Evolutionary conservation across 257 asterid species (phyloP).

Genomic region (Scutellaria baicalensis): DNA sequence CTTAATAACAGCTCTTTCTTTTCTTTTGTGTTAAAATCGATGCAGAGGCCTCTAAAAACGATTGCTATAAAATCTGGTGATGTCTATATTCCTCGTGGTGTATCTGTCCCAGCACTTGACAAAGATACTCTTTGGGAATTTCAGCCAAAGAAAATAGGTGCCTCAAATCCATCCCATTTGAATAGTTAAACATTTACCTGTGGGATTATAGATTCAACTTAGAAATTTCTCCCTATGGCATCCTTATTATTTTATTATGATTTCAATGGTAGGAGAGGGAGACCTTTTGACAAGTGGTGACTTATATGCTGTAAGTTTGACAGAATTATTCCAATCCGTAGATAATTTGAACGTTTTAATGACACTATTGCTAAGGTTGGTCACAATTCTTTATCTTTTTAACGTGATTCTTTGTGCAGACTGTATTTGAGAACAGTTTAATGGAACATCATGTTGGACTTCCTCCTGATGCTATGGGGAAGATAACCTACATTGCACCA

Average conservation of each 20-base stretch:
- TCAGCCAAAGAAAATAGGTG: conserved; percentile 88
- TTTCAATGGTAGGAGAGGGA: conserved; percentile 73
- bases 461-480: conserved; percentile 98
- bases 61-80: conserved; percentile 93
- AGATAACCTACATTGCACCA: conserved; percentile 88
- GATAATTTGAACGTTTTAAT: background rate
- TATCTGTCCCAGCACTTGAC: conserved; percentile 98
- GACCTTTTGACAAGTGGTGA: conserved; percentile 94
- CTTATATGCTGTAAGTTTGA: conserved; percentile 79
- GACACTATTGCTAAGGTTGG: conserved; percentile 1
- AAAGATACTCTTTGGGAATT: conserved; percentile 96
- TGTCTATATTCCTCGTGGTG: conserved; percentile 99
- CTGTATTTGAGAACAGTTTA: conserved; percentile 81
- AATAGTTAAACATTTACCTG: too few species aligned
- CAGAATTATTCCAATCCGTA: background rate
- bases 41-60: conserved; percentile 97
- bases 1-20: conserved; percentile 3
- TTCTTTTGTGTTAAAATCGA: conserved; percentile 11
- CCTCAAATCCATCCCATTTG: background rate
- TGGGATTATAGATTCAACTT: background rate
- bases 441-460: conserved; percentile 86
- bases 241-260: conserved; percentile 1
- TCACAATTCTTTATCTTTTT: background rate
- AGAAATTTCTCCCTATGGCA: background rate
- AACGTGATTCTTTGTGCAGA: conserved; percentile 38